Evolutionary conservation across 345 rosid genomes (phyloP).

Genomic region (Syzygium jambos): DNA sequence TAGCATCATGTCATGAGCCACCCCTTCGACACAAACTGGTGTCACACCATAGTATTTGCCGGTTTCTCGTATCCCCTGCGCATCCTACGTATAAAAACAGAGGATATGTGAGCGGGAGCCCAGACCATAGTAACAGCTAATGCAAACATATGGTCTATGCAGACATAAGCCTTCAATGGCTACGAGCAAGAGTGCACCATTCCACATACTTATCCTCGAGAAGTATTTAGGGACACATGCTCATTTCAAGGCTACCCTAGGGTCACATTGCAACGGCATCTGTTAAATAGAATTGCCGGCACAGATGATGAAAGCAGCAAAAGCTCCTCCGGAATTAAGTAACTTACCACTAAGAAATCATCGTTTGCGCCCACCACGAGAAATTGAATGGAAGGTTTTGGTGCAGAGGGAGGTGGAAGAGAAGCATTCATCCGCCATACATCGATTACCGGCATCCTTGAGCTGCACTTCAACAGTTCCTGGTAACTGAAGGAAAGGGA

Average conservation of each 20-base stretch:
- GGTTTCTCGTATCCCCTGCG: conserved; percentile 55
- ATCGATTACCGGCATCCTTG: conserved; percentile 67
- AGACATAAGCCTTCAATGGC: neutral
- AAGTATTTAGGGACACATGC: neutral
- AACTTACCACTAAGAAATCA: conserved; percentile 77
- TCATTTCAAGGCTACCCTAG: neutral
- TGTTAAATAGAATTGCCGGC: neutral
- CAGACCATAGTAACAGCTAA: neutral
- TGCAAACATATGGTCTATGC: neutral
- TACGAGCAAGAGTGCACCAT: neutral
- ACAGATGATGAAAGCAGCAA: neutral
- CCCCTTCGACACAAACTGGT: conserved; percentile 55
- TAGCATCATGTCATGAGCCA: conserved; percentile 91
- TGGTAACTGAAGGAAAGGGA: conserved; percentile 53
- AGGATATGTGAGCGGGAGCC: neutral
- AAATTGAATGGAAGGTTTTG: conserved; percentile 30
- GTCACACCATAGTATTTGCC: conserved; percentile 48
- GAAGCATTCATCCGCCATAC: conserved; percentile 74
- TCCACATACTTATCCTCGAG: neutral
- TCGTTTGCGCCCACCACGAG: conserved; percentile 71
- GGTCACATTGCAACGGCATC: neutral
- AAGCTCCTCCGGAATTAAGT: neutral
- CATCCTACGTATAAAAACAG: conserved; percentile 27
- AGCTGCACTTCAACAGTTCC: conserved; percentile 63
- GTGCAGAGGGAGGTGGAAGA: conserved; percentile 67